These are phyloP conservation scores for Fusarium mundagurra DNA, from an alignment of 2,329 filamentous ascomycete species.

Conservation along the genomic window DNA sequence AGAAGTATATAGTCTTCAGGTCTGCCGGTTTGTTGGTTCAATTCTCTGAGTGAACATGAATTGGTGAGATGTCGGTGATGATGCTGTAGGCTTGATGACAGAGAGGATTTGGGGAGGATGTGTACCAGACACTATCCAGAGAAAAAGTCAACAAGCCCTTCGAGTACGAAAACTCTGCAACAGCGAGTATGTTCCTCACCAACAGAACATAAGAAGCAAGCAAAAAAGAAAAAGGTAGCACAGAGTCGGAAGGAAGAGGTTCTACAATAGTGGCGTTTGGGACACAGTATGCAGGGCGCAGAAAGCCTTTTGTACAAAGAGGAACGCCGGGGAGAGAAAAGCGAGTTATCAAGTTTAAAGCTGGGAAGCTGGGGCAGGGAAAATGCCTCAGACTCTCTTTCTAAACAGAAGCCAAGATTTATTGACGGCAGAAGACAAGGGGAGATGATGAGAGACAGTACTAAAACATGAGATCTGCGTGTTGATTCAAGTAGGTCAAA, in stretches of 20 bases:
- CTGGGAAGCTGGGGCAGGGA: background rate
- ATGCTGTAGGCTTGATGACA: background rate
- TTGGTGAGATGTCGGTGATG: background rate
- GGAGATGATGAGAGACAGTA: slow-evolving; percentile 34
- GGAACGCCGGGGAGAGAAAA: background rate
- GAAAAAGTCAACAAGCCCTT: background rate
- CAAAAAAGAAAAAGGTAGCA: background rate
- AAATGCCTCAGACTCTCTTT: slow-evolving; percentile 25
- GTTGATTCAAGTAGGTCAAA: slow-evolving; percentile 24
- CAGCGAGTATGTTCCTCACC: background rate
- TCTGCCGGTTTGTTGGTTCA: background rate
- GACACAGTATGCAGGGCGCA: background rate
- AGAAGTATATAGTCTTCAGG: slow-evolving; percentile 6
- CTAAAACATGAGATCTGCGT: slow-evolving; percentile 28
- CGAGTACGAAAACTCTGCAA: background rate
- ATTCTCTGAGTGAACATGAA: background rate
- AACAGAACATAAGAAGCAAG: background rate
- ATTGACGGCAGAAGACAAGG: slow-evolving; percentile 10
- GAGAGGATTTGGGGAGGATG: background rate
- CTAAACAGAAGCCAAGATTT: slow-evolving; percentile 20
- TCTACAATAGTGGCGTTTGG: slow-evolving; percentile 4
- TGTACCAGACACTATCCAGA: background rate
- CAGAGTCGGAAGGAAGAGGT: background rate
- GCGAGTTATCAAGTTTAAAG: background rate
- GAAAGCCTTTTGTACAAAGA: slow-evolving; percentile 29